These are phyloP conservation scores for Linaria vulgaris DNA, from an alignment of 257 asterid species.

Conservation along the genomic window DNA sequence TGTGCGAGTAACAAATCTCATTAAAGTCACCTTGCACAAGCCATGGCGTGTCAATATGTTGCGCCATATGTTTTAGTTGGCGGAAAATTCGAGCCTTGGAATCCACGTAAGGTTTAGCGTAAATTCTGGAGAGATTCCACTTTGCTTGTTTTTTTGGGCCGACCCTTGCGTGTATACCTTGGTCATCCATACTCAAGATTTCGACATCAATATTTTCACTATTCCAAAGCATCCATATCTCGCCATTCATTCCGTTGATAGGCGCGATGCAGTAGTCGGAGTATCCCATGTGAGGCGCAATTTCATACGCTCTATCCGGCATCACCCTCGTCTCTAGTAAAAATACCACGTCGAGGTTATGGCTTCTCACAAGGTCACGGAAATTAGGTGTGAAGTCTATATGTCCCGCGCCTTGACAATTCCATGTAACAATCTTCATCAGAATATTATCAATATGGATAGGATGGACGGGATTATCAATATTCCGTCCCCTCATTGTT, in stretches of 20 bases:
- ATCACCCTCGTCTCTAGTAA: background rate
- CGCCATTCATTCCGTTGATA: too few relatives aligned
- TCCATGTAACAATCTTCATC: too few relatives aligned
- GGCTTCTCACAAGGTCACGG: background rate
- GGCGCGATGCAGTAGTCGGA: background rate
- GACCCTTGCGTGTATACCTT: background rate
- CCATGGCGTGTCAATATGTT: background rate
- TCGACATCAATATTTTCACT: too few relatives aligned
- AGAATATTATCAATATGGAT: too few relatives aligned
- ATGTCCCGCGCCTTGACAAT: background rate
- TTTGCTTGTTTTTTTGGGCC: background rate
- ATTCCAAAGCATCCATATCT: too few relatives aligned
- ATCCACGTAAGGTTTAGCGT: background rate
- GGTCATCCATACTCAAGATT: background rate
- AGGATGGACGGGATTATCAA: too few relatives aligned
- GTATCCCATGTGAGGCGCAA: background rate
- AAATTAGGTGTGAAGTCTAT: background rate
- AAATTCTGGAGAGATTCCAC: background rate
- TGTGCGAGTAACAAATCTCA: background rate
- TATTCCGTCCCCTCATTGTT: too few relatives aligned
- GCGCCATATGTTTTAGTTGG: background rate
- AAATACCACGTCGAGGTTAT: background rate
- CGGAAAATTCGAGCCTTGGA: background rate
- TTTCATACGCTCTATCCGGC: background rate
- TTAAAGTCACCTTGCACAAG: background rate